phyloP scores from a whole-genome alignment of 2,329 filamentous ascomycete species.

The Cytospora paraplurivora region DNA sequence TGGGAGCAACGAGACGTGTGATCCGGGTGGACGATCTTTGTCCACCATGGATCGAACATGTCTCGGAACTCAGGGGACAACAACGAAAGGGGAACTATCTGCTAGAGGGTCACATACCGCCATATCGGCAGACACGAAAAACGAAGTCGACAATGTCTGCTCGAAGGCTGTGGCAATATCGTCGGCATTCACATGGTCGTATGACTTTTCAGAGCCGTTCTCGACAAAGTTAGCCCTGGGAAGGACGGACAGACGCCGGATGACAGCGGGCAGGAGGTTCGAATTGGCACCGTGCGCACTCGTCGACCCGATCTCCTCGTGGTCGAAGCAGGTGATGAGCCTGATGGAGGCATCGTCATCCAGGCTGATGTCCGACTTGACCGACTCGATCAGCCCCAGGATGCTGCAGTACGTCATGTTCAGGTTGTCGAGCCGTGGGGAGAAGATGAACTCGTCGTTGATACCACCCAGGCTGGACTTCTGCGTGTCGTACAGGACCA shows the following conservation, averaged over 20 bases:
- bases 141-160: constrained; percentile 86
- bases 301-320: constrained; percentile 93
- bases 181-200: constrained; percentile 57
- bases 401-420: constrained; percentile 95
- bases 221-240: constrained; percentile 58
- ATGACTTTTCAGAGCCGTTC: constrained; percentile 62
- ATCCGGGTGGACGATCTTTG: no score
- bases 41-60: no score
- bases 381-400: constrained; percentile 79
- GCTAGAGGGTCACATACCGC: constrained; percentile 58
- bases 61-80: not conserved
- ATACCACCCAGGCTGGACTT: constrained; percentile 86
- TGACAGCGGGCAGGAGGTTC: constrained; percentile 83
- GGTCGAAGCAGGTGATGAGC: constrained; percentile 92
- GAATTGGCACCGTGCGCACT: constrained; percentile 94
- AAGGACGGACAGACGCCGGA: constrained; percentile 82
- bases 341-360: constrained; percentile 80
- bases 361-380: constrained; percentile 64
- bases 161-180: constrained; percentile 82
- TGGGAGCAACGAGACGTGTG: no score
- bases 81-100: not conserved
- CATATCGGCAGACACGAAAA: constrained; percentile 97
- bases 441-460: constrained; percentile 94
- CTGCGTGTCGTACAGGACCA: constrained; percentile 96
- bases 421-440: constrained; percentile 91